Conservation (phyloP, 495 filamentous ascomycete species). For the Durotheca rogersii region DNA sequence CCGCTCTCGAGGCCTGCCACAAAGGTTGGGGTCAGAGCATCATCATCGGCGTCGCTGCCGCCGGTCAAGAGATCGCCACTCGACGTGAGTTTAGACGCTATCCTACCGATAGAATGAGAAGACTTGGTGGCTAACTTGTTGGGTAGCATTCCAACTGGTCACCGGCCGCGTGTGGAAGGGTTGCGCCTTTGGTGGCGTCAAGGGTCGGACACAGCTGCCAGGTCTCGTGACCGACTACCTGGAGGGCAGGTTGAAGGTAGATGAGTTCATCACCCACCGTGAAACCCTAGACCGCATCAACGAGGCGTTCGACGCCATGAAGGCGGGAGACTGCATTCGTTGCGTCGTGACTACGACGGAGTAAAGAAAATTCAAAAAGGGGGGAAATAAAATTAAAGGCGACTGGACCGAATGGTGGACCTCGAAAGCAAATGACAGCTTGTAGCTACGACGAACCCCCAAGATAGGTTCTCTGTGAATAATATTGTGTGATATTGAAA, state of each 20-base stretch:
- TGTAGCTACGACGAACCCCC: constrained; percentile 8
- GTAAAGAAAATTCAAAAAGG: constrained; percentile 15
- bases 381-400: constrained; percentile 5
- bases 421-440: constrained; percentile 13
- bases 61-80: constrained; percentile 94
- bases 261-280: constrained; percentile 98
- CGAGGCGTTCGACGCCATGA: constrained; percentile 89
- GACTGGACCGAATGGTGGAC: constrained; percentile 3
- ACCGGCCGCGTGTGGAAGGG: constrained; percentile 97
- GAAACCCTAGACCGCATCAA: constrained; percentile 80
- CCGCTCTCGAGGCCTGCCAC: constrained; percentile 95
- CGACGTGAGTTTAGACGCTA: constrained; percentile 67
- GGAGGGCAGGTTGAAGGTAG: constrained; percentile 88
- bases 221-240: constrained; percentile 89
- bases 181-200: constrained; percentile 96
- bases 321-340: constrained; percentile 91
- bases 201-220: constrained; percentile 90
- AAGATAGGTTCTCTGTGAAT: neutral
- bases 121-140: constrained; percentile 23
- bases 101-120: neutral
- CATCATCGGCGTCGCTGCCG: constrained; percentile 95
- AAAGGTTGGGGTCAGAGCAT: constrained; percentile 99
- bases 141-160: constrained; percentile 92
- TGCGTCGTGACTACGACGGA: constrained; percentile 68
- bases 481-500: too few relatives aligned